Evolutionary conservation across 2,329 filamentous ascomycete genomes (phyloP).

Genomic region (Aspergillus ochraceus): DNA sequence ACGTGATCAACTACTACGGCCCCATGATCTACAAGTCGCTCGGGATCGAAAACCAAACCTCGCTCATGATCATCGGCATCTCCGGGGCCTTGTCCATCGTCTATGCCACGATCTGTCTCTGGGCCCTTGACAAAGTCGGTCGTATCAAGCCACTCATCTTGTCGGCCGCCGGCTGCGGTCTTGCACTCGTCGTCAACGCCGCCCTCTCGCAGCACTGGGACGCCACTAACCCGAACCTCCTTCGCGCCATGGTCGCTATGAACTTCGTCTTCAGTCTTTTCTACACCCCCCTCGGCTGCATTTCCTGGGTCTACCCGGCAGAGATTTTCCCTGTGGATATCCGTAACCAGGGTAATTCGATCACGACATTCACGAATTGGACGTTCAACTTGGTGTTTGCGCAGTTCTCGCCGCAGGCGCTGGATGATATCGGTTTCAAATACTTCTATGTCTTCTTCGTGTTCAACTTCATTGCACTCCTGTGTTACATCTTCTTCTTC

Average conservation of each 20-base stretch:
- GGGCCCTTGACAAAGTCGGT: slow-evolving; percentile 46
- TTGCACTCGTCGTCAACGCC: slow-evolving; percentile 39
- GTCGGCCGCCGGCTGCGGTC: slow-evolving; percentile 42
- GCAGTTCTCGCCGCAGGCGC: slow-evolving; percentile 48
- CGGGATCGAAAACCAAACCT: slow-evolving; percentile 45
- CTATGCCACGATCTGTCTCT: slow-evolving; percentile 47
- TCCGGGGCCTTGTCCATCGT: slow-evolving; percentile 50
- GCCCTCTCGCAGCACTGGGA: slow-evolving; percentile 39
- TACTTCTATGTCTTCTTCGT: slow-evolving; percentile 52
- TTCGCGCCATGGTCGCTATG: slow-evolving; percentile 47
- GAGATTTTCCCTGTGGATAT: slow-evolving; percentile 48
- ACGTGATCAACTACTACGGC: slow-evolving; percentile 48
- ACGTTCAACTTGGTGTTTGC: slow-evolving; percentile 49
- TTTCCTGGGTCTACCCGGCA: slow-evolving; percentile 45
- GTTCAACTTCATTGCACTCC: slow-evolving; percentile 46
- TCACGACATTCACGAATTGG: slow-evolving; percentile 48
- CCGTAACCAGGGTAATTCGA: slow-evolving; percentile 39
- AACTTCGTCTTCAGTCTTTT: slow-evolving; percentile 48
- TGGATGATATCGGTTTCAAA: slow-evolving; percentile 43
- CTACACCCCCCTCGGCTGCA: slow-evolving; percentile 44
- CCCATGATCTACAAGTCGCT: slow-evolving; percentile 46
- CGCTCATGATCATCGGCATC: slow-evolving; percentile 53
- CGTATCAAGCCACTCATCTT: slow-evolving; percentile 49
- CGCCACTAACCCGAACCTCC: slow-evolving; percentile 32
- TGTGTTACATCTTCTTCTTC: slow-evolving; percentile 35